Evolutionary conservation across 139 green algal species (phyloP), one percentile per base, ranked within the genome.

Genomic region (Chara braunii): DNA sequence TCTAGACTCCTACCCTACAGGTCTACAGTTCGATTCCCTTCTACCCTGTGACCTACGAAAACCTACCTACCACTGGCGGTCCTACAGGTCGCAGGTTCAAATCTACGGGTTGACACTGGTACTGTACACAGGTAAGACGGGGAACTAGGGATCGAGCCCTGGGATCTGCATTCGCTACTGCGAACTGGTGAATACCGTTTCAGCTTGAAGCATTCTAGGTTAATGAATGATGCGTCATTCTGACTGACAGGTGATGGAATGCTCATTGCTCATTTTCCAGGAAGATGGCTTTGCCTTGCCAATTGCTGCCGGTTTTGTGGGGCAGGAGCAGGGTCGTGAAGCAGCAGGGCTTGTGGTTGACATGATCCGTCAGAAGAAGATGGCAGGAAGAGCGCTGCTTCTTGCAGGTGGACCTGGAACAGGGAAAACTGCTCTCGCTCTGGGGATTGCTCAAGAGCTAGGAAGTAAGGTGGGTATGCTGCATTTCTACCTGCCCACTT

Each of bases 321-420:
- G 92, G 1, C 91, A 96, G 66, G 91, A 95, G 70, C 50, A 71
- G 28, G 75, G 91, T 0, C 82, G 93, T 1, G 92, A 97, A 64
- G 93, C 93, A 14, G 96, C 88, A 40, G 93, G 92, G 3, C 72
- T 99, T 1, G 87, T 97, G n/a, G 90, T 97, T 26, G 93, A 96
- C 61, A 96, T 99, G 89, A 98, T 99, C 79, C 60, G 79, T 11
- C 79, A 90, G 37, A 96, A 95, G 80, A 97, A 97, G 75, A 97
- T 99, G 94, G 93, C 93, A 1, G 78, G 78, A 2, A 78, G 90
- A 0, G 93, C 94, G 8, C 80, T 99, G 57, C 78, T 99, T 42
- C 88, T 92, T 22, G 78, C 81, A 36, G 92, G 94, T 14, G 94
- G 89, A 3, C 91, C 94, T 9, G 94, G 94, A 35, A 97, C 91